A percentile compares a stretch with the other conserved stretches of the same genome.
phyloP scores from a whole-genome alignment of 805 yeast species.

The Zygosaccharomyces pseudorouxii region DNA sequence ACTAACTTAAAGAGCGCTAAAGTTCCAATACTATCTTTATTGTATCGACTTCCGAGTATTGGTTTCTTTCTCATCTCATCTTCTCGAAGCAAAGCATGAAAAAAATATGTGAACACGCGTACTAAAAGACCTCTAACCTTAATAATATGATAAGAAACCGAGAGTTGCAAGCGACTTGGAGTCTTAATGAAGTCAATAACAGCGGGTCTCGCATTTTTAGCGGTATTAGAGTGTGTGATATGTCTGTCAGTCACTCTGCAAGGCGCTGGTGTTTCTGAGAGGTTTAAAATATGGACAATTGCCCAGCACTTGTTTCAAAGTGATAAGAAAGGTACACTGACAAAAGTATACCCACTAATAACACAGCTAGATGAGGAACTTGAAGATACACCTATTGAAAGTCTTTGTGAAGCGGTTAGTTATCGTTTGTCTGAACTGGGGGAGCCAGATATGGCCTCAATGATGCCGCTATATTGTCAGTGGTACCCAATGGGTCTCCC shows the following conservation, averaged over 20 bases:
- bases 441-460: conserved; percentile 13
- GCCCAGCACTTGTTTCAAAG: conserved; percentile 8
- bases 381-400: background rate
- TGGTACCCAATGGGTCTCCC: conserved; percentile 23
- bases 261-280: conserved; percentile 10
- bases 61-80: background rate
- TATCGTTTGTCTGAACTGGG: conserved; percentile 5
- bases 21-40: background rate
- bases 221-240: background rate
- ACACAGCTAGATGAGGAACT: conserved; percentile 10
- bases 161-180: background rate
- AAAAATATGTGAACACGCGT: background rate
- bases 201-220: background rate
- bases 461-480: conserved; percentile 17
- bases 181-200: background rate
- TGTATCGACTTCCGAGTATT: background rate
- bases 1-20: background rate
- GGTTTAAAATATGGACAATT: conserved; percentile 14
- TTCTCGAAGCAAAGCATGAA: background rate
- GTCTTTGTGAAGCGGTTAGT: conserved; percentile 1
- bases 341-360: conserved; percentile 15
- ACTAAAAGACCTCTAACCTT: background rate
- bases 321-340: conserved; percentile 6
- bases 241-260: background rate
- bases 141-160: background rate